Percentiles rank a stretch among this genome's conserved stretches.
Evolutionary conservation across 768 basidiomycete genomes (phyloP).

Genomic region (Kwoniella botswanensis): DNA sequence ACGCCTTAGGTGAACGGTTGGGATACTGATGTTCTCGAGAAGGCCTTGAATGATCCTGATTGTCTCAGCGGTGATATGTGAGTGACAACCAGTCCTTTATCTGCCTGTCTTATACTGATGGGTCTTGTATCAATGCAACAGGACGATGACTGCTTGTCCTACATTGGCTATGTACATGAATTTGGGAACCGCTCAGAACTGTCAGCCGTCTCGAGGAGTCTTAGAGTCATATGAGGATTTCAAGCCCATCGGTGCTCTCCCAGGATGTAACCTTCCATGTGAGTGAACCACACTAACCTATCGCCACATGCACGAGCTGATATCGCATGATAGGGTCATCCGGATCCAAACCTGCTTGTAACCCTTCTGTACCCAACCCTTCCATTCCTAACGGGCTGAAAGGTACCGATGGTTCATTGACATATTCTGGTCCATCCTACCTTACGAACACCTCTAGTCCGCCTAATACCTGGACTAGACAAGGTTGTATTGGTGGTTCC

Average conservation of each 20-base stretch:
- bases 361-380: constrained; percentile 4
- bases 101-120: not conserved
- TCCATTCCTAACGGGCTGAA: constrained; percentile 7
- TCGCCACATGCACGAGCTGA: not conserved
- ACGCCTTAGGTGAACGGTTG: constrained; percentile 62
- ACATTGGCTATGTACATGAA: constrained; percentile 24
- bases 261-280: constrained; percentile 33
- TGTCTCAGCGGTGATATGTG: constrained; percentile 30
- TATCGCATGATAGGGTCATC: constrained; percentile 21
- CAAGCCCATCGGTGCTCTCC: constrained; percentile 14
- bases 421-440: constrained; percentile 10
- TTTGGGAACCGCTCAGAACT: constrained; percentile 22
- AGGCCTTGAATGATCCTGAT: constrained; percentile 61
- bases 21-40: constrained; percentile 65
- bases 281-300: constrained; percentile 1
- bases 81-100: not conserved
- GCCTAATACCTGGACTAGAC: constrained; percentile 18
- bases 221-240: constrained; percentile 16
- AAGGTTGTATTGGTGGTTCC: constrained; percentile 19
- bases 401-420: constrained; percentile 25
- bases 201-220: constrained; percentile 28
- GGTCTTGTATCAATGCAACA: constrained; percentile 4
- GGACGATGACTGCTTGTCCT: constrained; percentile 32
- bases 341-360: constrained; percentile 29
- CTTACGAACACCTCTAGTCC: not conserved